phyloP scores from a whole-genome alignment of 106 monocot species.

The Amphibolis antarctica region DNA sequence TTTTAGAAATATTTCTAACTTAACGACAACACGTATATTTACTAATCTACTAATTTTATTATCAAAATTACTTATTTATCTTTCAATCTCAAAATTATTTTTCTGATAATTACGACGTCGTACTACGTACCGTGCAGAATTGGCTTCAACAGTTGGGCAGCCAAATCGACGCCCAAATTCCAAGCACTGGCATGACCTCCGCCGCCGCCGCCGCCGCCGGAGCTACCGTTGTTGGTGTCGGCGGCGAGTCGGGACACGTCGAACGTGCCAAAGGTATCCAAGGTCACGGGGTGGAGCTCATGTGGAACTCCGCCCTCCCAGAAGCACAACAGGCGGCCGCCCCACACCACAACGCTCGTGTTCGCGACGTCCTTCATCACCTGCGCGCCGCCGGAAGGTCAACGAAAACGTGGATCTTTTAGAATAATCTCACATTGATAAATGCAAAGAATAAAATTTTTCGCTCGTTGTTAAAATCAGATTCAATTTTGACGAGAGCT shows the following conservation, averaged over 20 bases:
- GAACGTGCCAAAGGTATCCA: conserved; percentile 47
- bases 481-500: no score
- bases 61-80: no score
- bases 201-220: neutral
- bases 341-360: conserved; percentile 63
- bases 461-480: no score
- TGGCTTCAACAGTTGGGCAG: conserved; percentile 43
- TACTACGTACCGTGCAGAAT: conserved; percentile 32
- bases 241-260: conserved; percentile 19
- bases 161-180: conserved; percentile 41
- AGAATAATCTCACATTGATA: no score
- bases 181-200: neutral
- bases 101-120: neutral
- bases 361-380: conserved; percentile 99
- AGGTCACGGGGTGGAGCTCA: conserved; percentile 41
- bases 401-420: no score
- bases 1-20: no score
- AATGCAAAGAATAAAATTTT: no score
- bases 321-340: conserved; percentile 48
- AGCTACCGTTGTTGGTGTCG: neutral
- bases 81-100: no score
- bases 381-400: no score
- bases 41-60: no score
- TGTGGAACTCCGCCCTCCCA: conserved; percentile 91
- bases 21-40: no score